These are phyloP conservation scores for Alternaria conjuncta DNA, from an alignment of 2,329 filamentous ascomycete genomes.

Conservation along the genomic window DNA sequence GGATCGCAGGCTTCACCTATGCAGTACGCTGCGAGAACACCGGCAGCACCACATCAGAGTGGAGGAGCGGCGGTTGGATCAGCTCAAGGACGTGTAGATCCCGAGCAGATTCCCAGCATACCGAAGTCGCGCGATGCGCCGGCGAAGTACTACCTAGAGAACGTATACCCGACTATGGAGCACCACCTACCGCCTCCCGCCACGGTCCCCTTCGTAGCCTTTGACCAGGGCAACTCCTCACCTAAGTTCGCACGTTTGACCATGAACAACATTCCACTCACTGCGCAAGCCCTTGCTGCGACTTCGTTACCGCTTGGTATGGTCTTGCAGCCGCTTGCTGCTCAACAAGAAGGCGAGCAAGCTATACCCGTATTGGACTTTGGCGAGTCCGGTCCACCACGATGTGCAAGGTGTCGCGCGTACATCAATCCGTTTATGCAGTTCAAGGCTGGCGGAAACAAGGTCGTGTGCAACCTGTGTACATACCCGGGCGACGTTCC, in stretches of 20 bases:
- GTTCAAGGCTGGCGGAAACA: constrained; percentile 91
- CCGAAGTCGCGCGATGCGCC: constrained; percentile 82
- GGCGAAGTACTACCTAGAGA: constrained; percentile 82
- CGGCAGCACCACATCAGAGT: constrained; percentile 31
- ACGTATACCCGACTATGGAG: constrained; percentile 95
- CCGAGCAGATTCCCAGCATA: constrained; percentile 91
- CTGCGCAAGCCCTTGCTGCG: constrained; percentile 76
- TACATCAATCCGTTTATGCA: constrained; percentile 99
- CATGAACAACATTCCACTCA: constrained; percentile 89
- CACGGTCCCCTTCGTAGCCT: constrained; percentile 87
- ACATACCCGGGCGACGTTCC: constrained; percentile 95
- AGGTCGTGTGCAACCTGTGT: constrained; percentile 98
- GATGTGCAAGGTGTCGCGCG: constrained; percentile 89
- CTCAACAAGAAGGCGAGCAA: constrained; percentile 81
- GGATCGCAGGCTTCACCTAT: constrained; percentile 42
- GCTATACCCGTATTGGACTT: constrained; percentile 94
- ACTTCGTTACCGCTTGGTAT: constrained; percentile 88
- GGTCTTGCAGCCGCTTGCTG: constrained; percentile 85
- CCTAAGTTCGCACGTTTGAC: constrained; percentile 92
- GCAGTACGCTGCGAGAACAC: constrained; percentile 45
- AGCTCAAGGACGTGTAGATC: constrained; percentile 78
- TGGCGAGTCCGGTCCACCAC: constrained; percentile 85
- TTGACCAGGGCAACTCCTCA: constrained; percentile 94
- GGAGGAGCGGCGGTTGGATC: constrained; percentile 58
- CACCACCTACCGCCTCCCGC: constrained; percentile 90